Evolutionary conservation across 139 green algal genomes (phyloP).

Genomic region (Haematococcus sp.): DNA sequence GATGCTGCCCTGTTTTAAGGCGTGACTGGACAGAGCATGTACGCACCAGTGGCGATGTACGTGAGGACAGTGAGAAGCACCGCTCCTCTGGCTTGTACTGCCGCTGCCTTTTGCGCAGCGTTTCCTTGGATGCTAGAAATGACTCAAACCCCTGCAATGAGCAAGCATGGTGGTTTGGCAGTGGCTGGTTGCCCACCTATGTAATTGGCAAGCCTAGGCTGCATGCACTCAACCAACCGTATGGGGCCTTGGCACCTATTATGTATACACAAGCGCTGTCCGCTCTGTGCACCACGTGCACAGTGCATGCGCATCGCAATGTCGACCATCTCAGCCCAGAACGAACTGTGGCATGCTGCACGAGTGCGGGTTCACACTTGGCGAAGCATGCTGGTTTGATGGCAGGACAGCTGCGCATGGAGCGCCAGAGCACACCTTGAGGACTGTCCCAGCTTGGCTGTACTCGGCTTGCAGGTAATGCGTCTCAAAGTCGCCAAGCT

Average conservation of each 20-base stretch:
- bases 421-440: background rate
- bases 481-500: background rate
- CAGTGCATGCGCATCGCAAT: no score
- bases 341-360: no score
- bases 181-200: no score
- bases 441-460: background rate
- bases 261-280: no score
- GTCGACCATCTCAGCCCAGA: no score
- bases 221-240: no score
- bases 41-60: constrained; percentile 55
- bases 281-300: no score
- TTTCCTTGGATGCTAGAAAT: constrained; percentile 67
- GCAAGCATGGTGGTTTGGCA: no score
- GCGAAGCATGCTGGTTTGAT: background rate
- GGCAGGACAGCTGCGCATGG: background rate
- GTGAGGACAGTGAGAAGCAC: constrained; percentile 65
- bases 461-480: constrained; percentile 8
- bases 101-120: constrained; percentile 49
- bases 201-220: no score
- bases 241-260: no score
- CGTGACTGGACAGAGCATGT: background rate
- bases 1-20: no score
- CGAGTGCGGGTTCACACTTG: background rate
- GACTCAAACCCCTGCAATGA: constrained; percentile 70
- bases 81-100: constrained; percentile 66